phyloP scores from a whole-genome alignment of 441 rosid species.

The Jatropha multifida region DNA sequence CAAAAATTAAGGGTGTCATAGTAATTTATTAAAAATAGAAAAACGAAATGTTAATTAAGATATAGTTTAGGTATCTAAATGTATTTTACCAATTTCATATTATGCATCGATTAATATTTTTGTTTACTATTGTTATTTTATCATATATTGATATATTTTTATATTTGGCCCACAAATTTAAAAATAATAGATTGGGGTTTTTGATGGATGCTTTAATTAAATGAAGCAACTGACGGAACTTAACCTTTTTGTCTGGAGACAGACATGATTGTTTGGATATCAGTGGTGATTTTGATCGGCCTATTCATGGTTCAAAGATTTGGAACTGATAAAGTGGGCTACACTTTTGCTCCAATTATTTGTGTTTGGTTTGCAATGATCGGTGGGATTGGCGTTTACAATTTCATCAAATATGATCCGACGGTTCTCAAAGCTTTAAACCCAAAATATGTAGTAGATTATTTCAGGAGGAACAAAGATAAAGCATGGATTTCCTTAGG shows the following conservation, averaged over 20 bases:
- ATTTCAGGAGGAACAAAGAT: conserved; percentile 47
- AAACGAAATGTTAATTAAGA: too few species aligned
- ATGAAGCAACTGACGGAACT: not conserved
- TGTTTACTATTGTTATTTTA: too few species aligned
- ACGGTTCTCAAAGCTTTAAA: conserved; percentile 41
- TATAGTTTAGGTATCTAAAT: too few species aligned
- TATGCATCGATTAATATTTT: too few species aligned
- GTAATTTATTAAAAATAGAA: too few species aligned
- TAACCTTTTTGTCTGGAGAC: not conserved
- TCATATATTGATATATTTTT: too few species aligned
- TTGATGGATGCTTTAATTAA: not conserved
- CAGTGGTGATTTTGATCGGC: conserved; percentile 36
- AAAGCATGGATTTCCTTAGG: conserved; percentile 64
- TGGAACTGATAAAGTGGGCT: conserved; percentile 63
- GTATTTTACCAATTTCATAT: too few species aligned
- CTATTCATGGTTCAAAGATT: conserved; percentile 47
- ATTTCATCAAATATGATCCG: conserved; percentile 43
- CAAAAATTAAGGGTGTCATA: too few species aligned
- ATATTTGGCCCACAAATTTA: too few species aligned
- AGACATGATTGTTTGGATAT: conserved; percentile 50
- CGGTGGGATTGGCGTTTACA: conserved; percentile 43
- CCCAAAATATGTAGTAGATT: conserved; percentile 41
- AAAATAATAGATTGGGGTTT: too few species aligned
- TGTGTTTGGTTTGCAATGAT: conserved; percentile 48
- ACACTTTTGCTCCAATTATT: conserved; percentile 50